Base-by-base conservation (phyloP, 2,329 filamentous ascomycete species). In the Nannizziopsis barbatae region DNA sequence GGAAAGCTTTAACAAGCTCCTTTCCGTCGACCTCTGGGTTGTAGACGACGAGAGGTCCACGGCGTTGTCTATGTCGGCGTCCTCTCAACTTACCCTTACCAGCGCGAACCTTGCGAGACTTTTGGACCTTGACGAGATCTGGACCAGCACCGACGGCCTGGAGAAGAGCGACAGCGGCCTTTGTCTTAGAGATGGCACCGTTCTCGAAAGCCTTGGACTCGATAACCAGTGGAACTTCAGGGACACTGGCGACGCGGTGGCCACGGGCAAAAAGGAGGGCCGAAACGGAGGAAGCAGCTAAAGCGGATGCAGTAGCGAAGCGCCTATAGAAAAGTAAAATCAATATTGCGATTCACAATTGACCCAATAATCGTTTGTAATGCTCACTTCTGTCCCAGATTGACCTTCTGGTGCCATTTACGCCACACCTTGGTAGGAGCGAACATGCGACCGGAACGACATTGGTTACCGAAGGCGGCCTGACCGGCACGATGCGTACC, bases 331-430 rank as follows among this genome's bases (percentile, higher is more conserved):
- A 39, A 39, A 33, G 32, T 30, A 41, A 55, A 49, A 55, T 47
- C 42, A 52, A 41, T 51, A 52, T 49, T 18, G 41, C 54, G 52
- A 12, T n/a, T 32, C 10, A 4, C 5, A 22, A 27, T 10, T 17
- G 8, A 14, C 39, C 18, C 15, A 7, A 2, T 43, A 48, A 55
- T 5, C 17, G 36, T 8, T 8, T 40, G 12, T 46, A 50, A 35
- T 32, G 41, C 43, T 43, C 73, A 88, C 86, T 92, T 95, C 82
- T 98, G 92, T 74, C 85, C 85, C 74, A 93, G 81, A 81, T 94
- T 95, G 82, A 98, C 81, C 88, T 96, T 96, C 80, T 95, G 81
- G 81, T 98, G 92, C 93, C 92, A 98, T 80, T 95, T 95, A 73
- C 92, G 82, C 93, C 92, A 98, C 77, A 95, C 85, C 84, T 98